phyloP scores from a whole-genome alignment of 179 eudicot genomes.

The Patellifolia procumbens region DNA sequence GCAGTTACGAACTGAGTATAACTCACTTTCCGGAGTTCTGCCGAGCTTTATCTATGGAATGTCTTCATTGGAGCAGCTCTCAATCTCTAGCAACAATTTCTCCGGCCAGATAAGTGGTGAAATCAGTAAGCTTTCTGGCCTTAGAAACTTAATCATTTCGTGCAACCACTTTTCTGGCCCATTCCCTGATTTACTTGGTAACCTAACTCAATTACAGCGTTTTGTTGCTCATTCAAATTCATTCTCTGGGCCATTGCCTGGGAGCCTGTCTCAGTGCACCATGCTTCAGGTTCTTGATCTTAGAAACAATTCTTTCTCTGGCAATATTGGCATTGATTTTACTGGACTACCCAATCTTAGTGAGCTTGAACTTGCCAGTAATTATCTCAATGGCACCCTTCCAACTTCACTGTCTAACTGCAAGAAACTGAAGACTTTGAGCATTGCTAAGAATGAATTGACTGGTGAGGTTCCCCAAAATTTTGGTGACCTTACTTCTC shows the following conservation, averaged over 20 bases:
- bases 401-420: conserved; percentile 72
- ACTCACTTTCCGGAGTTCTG: conserved; percentile 60
- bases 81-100: conserved; percentile 61
- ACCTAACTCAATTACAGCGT: conserved; percentile 50
- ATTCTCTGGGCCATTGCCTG: conserved; percentile 68
- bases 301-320: conserved; percentile 75
- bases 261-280: conserved; percentile 52
- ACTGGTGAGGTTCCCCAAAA: conserved; percentile 66
- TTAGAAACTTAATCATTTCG: conserved; percentile 44
- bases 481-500: conserved; percentile 65
- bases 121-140: conserved; percentile 74
- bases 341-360: conserved; percentile 45
- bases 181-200: conserved; percentile 70
- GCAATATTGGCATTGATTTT: conserved; percentile 60
- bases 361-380: conserved; percentile 76
- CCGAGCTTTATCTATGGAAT: conserved; percentile 60
- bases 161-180: conserved; percentile 65
- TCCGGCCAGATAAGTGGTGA: conserved; percentile 61
- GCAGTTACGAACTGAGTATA: conserved; percentile 55
- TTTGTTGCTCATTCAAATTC: conserved; percentile 64
- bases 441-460: conserved; percentile 66
- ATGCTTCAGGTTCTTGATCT: conserved; percentile 69
- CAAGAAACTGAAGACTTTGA: conserved; percentile 52
- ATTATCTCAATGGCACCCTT: conserved; percentile 57
- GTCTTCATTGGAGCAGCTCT: conserved; percentile 61